phyloP scores from a whole-genome alignment of 1,284 basidiomycete species.

The Cutaneotrichosporon mucoides region DNA sequence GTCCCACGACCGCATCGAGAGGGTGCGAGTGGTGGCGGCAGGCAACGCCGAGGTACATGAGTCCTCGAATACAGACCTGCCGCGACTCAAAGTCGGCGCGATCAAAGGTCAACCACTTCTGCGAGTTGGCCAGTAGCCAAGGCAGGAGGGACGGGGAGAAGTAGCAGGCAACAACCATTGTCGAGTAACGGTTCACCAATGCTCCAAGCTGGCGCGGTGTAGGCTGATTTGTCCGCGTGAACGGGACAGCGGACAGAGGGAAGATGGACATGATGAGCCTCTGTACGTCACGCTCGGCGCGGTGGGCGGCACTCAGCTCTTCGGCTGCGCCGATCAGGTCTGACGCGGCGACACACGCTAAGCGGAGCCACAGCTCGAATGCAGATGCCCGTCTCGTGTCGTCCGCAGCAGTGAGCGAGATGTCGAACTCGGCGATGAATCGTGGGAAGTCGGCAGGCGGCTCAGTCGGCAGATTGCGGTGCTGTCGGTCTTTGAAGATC shows the following conservation, averaged over 20 bases:
- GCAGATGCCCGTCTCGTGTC: slow-evolving; percentile 61
- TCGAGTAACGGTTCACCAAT: slow-evolving; percentile 80
- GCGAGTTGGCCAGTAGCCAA: slow-evolving; percentile 54
- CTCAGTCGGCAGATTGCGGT: slow-evolving; percentile 73
- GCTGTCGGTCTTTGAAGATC: slow-evolving; percentile 75
- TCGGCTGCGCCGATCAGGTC: slow-evolving; percentile 40
- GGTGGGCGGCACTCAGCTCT: slow-evolving; percentile 43
- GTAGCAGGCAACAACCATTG: slow-evolving; percentile 72
- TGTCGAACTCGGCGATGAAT: slow-evolving; percentile 66
- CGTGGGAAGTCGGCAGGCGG: slow-evolving; percentile 64
- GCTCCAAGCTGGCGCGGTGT: slow-evolving; percentile 64
- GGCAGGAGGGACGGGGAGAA: slow-evolving; percentile 60
- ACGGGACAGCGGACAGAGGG: slow-evolving; percentile 62
- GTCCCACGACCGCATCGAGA: slow-evolving; percentile 59
- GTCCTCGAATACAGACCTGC: slow-evolving; percentile 67
- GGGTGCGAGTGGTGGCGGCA: slow-evolving; percentile 60
- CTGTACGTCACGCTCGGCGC: slow-evolving; percentile 56
- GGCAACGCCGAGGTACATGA: slow-evolving; percentile 69
- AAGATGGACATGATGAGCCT: slow-evolving; percentile 74
- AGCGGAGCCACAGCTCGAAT: slow-evolving; percentile 67
- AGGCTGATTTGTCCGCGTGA: slow-evolving; percentile 58
- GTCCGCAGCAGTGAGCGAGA: slow-evolving; percentile 56
- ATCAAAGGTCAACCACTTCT: no score
- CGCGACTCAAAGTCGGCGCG: slow-evolving; percentile 67
- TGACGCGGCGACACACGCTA: slow-evolving; percentile 48